Conservation (phyloP, 164 flowering plant genomes). For the Macadamia integrifolia region DNA sequence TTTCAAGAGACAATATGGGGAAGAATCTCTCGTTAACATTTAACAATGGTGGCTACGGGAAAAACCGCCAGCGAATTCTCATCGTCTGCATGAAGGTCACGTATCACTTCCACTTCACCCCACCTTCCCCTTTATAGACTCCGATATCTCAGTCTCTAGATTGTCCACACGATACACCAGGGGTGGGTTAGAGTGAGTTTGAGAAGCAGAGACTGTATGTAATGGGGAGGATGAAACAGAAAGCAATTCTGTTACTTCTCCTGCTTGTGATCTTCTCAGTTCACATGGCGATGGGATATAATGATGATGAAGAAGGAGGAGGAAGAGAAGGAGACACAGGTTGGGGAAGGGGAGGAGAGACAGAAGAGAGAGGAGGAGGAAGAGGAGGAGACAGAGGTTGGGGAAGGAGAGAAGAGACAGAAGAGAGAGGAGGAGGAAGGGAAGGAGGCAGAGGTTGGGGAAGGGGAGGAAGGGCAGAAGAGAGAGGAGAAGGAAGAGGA, state of each 20-base stretch:
- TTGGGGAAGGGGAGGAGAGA: too few relatives aligned
- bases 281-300: neutral
- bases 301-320: neutral
- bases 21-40: too few relatives aligned
- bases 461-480: neutral
- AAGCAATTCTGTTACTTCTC: neutral
- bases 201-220: neutral
- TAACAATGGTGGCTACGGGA: too few relatives aligned
- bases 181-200: neutral
- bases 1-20: too few relatives aligned
- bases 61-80: too few relatives aligned
- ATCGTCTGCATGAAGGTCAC: neutral
- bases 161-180: neutral
- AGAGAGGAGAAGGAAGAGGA: neutral
- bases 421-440: conserved; percentile 1
- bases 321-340: neutral
- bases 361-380: neutral
- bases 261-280: neutral
- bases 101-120: neutral
- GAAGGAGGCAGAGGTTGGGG: conserved; percentile 9
- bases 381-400: conserved; percentile 6
- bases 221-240: neutral
- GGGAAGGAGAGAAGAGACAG: neutral
- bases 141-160: neutral
- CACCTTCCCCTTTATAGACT: neutral